These are phyloP conservation scores for Acanthamoeba polyphaga DNA, from an alignment of 208 protist species.

Conservation along the genomic window DNA sequence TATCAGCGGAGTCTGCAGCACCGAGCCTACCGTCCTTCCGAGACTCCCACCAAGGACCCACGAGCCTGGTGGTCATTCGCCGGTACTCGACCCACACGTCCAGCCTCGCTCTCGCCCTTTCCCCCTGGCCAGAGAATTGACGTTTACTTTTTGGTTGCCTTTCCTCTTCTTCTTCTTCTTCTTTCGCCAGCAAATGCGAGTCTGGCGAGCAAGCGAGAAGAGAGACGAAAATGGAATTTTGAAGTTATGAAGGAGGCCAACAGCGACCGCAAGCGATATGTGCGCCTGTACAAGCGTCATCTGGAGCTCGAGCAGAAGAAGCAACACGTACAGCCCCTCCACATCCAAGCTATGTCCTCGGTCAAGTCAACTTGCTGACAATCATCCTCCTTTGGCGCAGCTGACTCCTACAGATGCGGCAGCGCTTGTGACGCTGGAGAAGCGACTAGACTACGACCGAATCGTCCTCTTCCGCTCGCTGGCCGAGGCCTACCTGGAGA, in stretches of 20 bases:
- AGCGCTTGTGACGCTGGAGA: constrained; percentile 22
- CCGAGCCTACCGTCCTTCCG: not conserved
- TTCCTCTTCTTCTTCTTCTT: not conserved
- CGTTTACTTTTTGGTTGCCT: not conserved
- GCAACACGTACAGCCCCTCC: constrained; percentile 13
- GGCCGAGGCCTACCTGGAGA: constrained; percentile 64
- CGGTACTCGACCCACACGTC: not conserved
- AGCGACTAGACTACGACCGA: constrained; percentile 56
- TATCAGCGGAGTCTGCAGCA: constrained; percentile 5
- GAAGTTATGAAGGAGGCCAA: constrained; percentile 13
- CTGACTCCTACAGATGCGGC: not conserved
- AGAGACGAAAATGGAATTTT: constrained; percentile 29
- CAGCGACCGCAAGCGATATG: constrained; percentile 50
- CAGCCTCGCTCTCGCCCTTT: not conserved
- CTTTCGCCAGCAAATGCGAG: not conserved
- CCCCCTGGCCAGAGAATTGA: not conserved
- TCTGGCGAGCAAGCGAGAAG: constrained; percentile 47
- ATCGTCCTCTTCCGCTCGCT: constrained; percentile 69
- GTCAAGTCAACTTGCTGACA: not conserved
- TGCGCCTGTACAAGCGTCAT: constrained; percentile 47
- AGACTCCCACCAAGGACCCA: not conserved
- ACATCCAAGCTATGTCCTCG: too few relatives aligned
- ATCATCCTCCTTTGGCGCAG: not conserved
- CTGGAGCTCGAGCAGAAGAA: constrained; percentile 48
- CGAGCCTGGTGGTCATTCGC: constrained; percentile 69